A percentile compares a stretch with the other conserved stretches of the same genome.
Evolutionary conservation across 768 basidiomycete species (phyloP).

Genomic region (Naganishia vishniacii): DNA sequence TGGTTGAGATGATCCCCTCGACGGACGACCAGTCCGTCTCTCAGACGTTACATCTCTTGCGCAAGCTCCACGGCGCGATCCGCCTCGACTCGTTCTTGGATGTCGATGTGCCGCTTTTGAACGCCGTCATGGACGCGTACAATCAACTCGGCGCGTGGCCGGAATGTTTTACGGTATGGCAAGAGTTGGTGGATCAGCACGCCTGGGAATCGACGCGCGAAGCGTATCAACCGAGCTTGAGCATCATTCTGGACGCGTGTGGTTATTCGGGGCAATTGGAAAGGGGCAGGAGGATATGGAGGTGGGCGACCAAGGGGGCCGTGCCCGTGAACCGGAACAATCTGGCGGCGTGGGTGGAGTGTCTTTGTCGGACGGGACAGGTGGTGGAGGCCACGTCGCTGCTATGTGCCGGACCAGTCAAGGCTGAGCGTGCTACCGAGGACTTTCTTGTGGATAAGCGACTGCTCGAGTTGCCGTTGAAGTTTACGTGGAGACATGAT

Average conservation of each 20-base stretch:
- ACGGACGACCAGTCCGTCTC: conserved; percentile 11
- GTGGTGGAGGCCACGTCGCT: conserved; percentile 58
- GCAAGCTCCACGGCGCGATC: conserved; percentile 67
- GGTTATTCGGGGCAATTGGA: conserved; percentile 58
- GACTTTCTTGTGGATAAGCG: neutral
- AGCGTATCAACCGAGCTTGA: conserved; percentile 57
- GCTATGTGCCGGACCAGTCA: neutral
- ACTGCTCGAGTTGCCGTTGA: conserved; percentile 9
- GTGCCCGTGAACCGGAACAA: conserved; percentile 61
- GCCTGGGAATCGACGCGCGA: conserved; percentile 50
- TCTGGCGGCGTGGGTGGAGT: conserved; percentile 80
- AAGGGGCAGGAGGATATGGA: conserved; percentile 58
- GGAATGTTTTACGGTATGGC: conserved; percentile 75
- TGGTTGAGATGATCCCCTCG: conserved; percentile 6
- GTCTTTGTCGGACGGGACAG: conserved; percentile 66
- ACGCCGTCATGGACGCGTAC: conserved; percentile 84
- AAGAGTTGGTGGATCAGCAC: conserved; percentile 54
- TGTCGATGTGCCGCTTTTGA: conserved; percentile 67
- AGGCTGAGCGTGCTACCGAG: neutral
- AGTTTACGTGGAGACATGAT: conserved; percentile 8
- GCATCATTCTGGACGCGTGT: conserved; percentile 80
- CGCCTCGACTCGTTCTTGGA: conserved; percentile 72
- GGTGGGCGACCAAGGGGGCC: conserved; percentile 54
- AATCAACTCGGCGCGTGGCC: conserved; percentile 66
- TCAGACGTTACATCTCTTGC: conserved; percentile 48